These are phyloP conservation scores for Candida taoyuanica DNA, from an alignment of 805 yeast species.

Conservation along the genomic window DNA sequence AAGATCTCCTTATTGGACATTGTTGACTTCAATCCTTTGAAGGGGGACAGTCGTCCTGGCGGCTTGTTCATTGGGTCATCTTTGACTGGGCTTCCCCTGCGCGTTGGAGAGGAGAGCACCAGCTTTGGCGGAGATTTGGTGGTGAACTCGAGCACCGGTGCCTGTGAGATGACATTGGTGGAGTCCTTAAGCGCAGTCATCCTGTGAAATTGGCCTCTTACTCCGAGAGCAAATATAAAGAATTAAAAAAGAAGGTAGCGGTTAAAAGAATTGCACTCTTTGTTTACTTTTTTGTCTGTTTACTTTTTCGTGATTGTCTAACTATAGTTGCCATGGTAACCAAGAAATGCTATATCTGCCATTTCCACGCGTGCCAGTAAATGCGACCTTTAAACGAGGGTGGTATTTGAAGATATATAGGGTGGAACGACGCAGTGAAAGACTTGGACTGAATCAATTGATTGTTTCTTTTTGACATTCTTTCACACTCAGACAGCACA, in stretches of 20 bases:
- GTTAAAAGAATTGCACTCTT: too few relatives aligned
- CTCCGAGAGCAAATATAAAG: too few relatives aligned
- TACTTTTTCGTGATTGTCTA: too few relatives aligned
- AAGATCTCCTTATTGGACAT: constrained; percentile 17
- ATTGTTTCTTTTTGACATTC: too few relatives aligned
- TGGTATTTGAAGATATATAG: too few relatives aligned
- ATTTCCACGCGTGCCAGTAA: too few relatives aligned
- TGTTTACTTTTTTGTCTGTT: constrained; percentile 13
- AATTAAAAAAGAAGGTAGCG: too few relatives aligned
- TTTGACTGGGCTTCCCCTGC: constrained; percentile 7
- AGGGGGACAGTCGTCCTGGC: constrained; percentile 25
- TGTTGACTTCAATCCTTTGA: constrained; percentile 19
- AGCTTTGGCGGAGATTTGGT: constrained; percentile 17
- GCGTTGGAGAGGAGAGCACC: constrained; percentile 1
- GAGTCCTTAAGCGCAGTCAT: constrained; percentile 15
- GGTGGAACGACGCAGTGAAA: too few relatives aligned
- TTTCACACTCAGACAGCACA: not conserved
- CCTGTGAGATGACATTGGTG: constrained; percentile 5
- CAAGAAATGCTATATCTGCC: too few relatives aligned
- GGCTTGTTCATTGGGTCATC: constrained; percentile 16
- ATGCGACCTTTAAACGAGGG: too few relatives aligned
- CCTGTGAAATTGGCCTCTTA: not conserved
- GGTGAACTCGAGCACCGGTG: constrained; percentile 15
- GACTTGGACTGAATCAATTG: too few relatives aligned
- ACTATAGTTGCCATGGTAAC: too few relatives aligned